Conservation (phyloP, 495 filamentous ascomycete genomes). For the Symbiotaphrina buchneri region DNA sequence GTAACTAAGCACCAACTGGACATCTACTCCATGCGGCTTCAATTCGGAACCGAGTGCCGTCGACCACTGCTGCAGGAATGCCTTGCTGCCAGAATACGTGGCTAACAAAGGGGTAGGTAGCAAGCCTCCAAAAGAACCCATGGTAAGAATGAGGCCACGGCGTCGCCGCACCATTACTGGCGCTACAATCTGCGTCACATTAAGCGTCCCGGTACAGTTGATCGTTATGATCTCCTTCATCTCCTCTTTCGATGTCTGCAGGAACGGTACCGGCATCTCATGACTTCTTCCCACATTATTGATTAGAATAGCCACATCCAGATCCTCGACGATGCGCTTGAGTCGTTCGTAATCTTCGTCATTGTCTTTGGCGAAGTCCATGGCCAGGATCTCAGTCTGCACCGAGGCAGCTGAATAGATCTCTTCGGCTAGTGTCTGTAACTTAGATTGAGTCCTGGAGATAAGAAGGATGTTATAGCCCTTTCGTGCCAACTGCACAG, state of each 20-base stretch:
- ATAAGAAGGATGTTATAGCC: constrained; percentile 88
- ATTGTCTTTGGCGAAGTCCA: constrained; percentile 72
- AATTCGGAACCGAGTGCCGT: constrained; percentile 68
- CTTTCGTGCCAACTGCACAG: constrained; percentile 67
- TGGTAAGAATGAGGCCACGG: constrained; percentile 79
- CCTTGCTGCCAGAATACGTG: constrained; percentile 94
- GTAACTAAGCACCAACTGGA: constrained; percentile 73
- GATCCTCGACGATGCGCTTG: constrained; percentile 33
- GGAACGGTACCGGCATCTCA: constrained; percentile 76
- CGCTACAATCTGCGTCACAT: constrained; percentile 62
- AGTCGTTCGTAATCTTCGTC: constrained; percentile 58
- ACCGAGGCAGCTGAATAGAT: constrained; percentile 37
- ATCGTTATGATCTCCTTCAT: constrained; percentile 77
- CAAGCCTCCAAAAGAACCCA: constrained; percentile 87
- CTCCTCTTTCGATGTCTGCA: constrained; percentile 52
- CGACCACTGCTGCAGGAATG: constrained; percentile 95
- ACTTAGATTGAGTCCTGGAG: constrained; percentile 80
- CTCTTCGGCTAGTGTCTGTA: constrained; percentile 51
- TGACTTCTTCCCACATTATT: constrained; percentile 97
- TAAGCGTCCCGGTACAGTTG: constrained; percentile 78
- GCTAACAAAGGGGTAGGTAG: constrained; percentile 83
- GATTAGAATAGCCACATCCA: constrained; percentile 74
- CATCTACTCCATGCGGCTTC: constrained; percentile 51
- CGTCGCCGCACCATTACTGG: constrained; percentile 66
- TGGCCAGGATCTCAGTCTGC: constrained; percentile 52